These are phyloP conservation scores for Globisporangium apiculatum DNA, from an alignment of 352 stramenopile species.

Conservation along the genomic window DNA sequence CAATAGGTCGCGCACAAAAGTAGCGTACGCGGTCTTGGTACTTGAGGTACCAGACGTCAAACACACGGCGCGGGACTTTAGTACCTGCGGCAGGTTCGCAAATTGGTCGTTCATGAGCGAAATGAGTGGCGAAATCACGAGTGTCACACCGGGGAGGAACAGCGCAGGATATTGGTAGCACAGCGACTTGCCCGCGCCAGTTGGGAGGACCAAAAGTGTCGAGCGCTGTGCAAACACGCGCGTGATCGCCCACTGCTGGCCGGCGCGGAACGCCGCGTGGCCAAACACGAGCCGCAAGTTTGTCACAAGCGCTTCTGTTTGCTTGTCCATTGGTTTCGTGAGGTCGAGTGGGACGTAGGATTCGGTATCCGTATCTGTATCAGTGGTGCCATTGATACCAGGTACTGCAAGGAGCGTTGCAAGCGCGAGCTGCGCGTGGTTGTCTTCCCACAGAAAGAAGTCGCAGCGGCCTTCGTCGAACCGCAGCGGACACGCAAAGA, in stretches of 20 bases:
- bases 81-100: slow-evolving; percentile 57
- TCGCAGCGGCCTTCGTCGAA: slow-evolving; percentile 78
- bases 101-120: slow-evolving; percentile 93
- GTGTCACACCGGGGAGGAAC: slow-evolving; percentile 80
- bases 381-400: not conserved
- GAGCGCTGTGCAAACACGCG: slow-evolving; percentile 54
- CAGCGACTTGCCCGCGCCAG: slow-evolving; percentile 97
- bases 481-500: slow-evolving; percentile 64
- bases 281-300: slow-evolving; percentile 85
- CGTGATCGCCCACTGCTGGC: slow-evolving; percentile 80
- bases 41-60: slow-evolving; percentile 33
- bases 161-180: slow-evolving; percentile 94
- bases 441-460: slow-evolving; percentile 82
- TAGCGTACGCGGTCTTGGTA: slow-evolving; percentile 57
- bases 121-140: slow-evolving; percentile 92
- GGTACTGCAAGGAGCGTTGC: slow-evolving; percentile 29
- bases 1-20: slow-evolving; percentile 60
- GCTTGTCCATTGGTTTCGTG: slow-evolving; percentile 28
- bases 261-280: slow-evolving; percentile 66
- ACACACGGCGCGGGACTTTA: slow-evolving; percentile 51
- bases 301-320: slow-evolving; percentile 43
- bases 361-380: not conserved
- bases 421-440: slow-evolving; percentile 59
- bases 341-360: slow-evolving; percentile 54
- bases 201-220: slow-evolving; percentile 93